These are phyloP conservation scores for Penicillium salamii DNA, from an alignment of 495 filamentous ascomycete genomes.

Conservation along the genomic window DNA sequence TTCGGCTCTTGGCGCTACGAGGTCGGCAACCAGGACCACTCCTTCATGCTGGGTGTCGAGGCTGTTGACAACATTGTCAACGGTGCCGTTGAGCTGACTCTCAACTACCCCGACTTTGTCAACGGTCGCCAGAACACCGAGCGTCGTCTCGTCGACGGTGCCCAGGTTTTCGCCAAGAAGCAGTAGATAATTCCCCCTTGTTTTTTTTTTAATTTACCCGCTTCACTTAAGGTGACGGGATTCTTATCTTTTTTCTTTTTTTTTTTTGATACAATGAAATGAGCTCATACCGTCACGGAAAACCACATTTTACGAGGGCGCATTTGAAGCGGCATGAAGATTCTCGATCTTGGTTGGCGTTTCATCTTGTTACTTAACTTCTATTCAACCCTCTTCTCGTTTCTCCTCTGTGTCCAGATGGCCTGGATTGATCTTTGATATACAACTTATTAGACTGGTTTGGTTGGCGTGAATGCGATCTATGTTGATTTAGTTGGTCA, in stretches of 20 bases:
- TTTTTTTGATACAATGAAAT: slow-evolving; percentile 24
- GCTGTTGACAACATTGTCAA: slow-evolving; percentile 94
- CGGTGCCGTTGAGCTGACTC: slow-evolving; percentile 90
- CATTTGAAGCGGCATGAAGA: slow-evolving; percentile 35
- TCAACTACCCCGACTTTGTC: slow-evolving; percentile 99
- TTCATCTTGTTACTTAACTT: slow-evolving; percentile 27
- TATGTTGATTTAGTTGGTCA: slow-evolving; percentile 11
- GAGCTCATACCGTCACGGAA: slow-evolving; percentile 23
- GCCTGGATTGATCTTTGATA: slow-evolving; percentile 20
- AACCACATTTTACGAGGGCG: slow-evolving; percentile 24
- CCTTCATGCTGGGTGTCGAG: slow-evolving; percentile 98
- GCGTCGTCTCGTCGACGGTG: slow-evolving; percentile 78
- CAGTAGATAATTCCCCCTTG: slow-evolving; percentile 30
- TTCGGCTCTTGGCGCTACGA: slow-evolving; percentile 99
- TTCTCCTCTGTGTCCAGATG: slow-evolving; percentile 13
- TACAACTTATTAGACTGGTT: slow-evolving; percentile 23
- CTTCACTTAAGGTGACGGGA: slow-evolving; percentile 4
- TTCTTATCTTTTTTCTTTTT: slow-evolving; percentile 11
- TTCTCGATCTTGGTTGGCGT: slow-evolving; percentile 31
- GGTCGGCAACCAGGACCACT: slow-evolving; percentile 96
- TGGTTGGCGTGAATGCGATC: slow-evolving; percentile 16
- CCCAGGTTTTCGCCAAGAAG: slow-evolving; percentile 58
- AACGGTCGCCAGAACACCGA: slow-evolving; percentile 87
- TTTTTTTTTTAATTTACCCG: slow-evolving; percentile 12
- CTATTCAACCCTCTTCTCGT: slow-evolving; percentile 14